Percentiles rank a stretch among this genome's conserved stretches.
Conservation (phyloP, 1,284 basidiomycete genomes). For the Apiotrichum porosum region DNA sequence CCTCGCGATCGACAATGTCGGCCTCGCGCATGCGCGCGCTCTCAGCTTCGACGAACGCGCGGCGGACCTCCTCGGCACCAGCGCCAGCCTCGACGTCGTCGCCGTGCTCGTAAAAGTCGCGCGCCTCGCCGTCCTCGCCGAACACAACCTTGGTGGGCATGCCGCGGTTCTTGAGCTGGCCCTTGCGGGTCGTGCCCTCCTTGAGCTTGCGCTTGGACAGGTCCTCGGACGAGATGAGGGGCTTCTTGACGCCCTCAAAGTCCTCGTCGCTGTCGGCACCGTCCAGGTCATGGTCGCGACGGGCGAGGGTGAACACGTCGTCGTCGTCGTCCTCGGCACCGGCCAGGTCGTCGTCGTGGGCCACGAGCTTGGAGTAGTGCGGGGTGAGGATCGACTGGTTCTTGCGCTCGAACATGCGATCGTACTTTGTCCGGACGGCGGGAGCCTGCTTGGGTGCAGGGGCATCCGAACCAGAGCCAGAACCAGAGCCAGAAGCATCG, state of each 20-base stretch:
- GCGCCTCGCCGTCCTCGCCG: constrained; percentile 74
- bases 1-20: constrained; percentile 71
- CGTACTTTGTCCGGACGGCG: constrained; percentile 84
- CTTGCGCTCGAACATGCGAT: constrained; percentile 95
- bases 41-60: constrained; percentile 67
- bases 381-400: constrained; percentile 90
- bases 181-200: constrained; percentile 72
- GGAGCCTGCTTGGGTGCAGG: constrained; percentile 7
- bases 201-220: constrained; percentile 63
- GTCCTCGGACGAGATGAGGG: constrained; percentile 43
- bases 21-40: constrained; percentile 63
- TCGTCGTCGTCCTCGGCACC: constrained; percentile 58
- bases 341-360: constrained; percentile 56
- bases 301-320: constrained; percentile 90
- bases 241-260: constrained; percentile 11
- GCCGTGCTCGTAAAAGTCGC: constrained; percentile 71
- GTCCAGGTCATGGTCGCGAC: constrained; percentile 74
- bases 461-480: constrained; percentile 4
- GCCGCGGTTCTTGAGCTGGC: constrained; percentile 60
- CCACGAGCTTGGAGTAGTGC: constrained; percentile 85
- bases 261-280: constrained; percentile 45
- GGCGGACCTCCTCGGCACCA: constrained; percentile 64
- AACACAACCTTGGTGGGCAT: constrained; percentile 66
- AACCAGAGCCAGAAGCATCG: background rate
- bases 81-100: constrained; percentile 62